Evolutionary conservation across 1,284 basidiomycete species (phyloP), one percentile per base, ranked within the genome.

Genomic region (Violaceomyces palustris): DNA sequence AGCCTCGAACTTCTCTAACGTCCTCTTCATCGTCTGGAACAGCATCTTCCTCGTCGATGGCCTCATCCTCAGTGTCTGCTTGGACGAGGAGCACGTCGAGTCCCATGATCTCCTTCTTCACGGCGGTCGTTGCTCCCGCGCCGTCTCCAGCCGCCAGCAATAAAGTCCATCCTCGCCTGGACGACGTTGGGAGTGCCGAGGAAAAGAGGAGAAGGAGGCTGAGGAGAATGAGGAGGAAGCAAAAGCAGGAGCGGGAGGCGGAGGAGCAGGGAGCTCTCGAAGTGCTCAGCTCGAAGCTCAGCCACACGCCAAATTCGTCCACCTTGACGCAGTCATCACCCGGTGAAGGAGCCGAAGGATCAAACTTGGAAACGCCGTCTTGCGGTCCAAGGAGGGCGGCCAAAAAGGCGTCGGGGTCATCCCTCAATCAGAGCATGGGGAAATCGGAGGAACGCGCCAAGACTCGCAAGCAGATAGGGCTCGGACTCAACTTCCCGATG

Each of bases 101-200:
- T 26, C 60, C 60, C 4, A 56, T 44, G 15, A 42, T 63, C 7
- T 53, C 48, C 36, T 66, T 66, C 44, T 66, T 66, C 45, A 58
- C 63, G 11, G 57, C 57, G 14, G 50, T 61, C 35, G 45, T 63
- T 23, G 40, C 46, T 23, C 54, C 53, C 3, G 29, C 46, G 31
- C 27, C 39, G 35, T 59, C 50, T 6, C 44, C 50, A 15, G 47
- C 39, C 11, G 49, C 50, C 27, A n/a, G n/a, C n/a, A 43, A 46
- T 17, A 53, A 53, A 39, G 27, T 39, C 18, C 50, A 50, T 15
- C 42, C 58, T n/a, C 55, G 48, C 29, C 63, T 66, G 25, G 63
- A 66, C 34, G 50, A 61, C 33, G 49, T 63, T 21, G 61, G 63
- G 31, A 63, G 47, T 22, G 61, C 57, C 4, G 60, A 63, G 30